Evolutionary conservation across 768 basidiomycete species (phyloP), one percentile per base, ranked within the genome.

Genomic region (Leccinum uliginosum): DNA sequence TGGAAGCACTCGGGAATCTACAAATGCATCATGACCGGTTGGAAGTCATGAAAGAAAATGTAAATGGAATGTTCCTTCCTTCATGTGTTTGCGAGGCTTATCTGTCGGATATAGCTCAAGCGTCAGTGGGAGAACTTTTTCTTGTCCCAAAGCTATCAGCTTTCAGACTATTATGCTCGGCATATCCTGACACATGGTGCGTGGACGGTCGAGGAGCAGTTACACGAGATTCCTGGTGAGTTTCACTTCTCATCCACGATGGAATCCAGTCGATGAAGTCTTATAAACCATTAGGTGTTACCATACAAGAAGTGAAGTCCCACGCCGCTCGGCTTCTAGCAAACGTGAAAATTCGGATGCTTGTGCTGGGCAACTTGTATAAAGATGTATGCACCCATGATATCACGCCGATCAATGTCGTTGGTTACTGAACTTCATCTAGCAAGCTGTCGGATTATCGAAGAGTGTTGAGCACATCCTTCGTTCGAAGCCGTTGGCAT

Each of bases 81-180:
- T 35, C 3, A 32, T 26, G 27, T 48, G 30, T 44, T 27, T 34
- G 10, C 19, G 38, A 56, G 19, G 32, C 53, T 63, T 24, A 61
- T 24, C 1, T 48, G 9, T 46, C 19, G 38, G 43, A 11, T 24
- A 14, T 64, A 95, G 92, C 76, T 86, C 40, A 82, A 84, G 71
- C 81, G 86, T 58, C 83, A 86, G 53, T 92, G 87, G 82, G 81
- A 86, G 59, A 99, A 98, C 71, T 92, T 93, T 72, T 85, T 84
- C 73, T 80, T 98, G 55, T 84, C 83, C 7, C 89, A 93, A 71
- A 89, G 92, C 1, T 92, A 91, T 71, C 76, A 80, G 8, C 76
- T 94, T 23, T 87, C 90, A 8, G 85, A 89, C 61, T 89, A 89
- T 66, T 93, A 85, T 66, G 77, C 77, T 8, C 80, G 83, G 17